These are phyloP conservation scores for Fibroporia radiculosa DNA, from an alignment of 768 basidiomycete species.

Conservation along the genomic window DNA sequence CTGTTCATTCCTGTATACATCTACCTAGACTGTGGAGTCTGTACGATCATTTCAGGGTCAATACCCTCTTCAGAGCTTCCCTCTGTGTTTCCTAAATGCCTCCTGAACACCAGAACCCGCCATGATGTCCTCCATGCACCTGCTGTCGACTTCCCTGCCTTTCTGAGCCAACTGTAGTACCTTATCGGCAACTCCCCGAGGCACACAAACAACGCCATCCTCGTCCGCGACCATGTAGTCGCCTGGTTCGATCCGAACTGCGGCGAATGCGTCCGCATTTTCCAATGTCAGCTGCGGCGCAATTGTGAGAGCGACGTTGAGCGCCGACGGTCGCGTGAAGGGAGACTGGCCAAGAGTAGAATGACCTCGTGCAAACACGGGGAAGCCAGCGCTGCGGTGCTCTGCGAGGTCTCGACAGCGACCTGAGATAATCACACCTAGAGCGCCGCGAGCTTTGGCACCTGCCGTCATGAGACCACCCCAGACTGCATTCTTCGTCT, in stretches of 20 bases:
- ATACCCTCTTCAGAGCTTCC: conserved; percentile 25
- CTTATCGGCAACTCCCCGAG: conserved; percentile 39
- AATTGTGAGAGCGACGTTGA: conserved; percentile 59
- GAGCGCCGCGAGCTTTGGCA: conserved; percentile 60
- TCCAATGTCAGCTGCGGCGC: conserved; percentile 22
- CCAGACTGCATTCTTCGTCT: conserved; percentile 80
- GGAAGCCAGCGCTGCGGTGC: conserved; percentile 60
- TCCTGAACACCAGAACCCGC: conserved; percentile 67
- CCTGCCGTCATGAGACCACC: conserved; percentile 89
- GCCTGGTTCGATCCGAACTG: conserved; percentile 56
- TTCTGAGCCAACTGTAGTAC: conserved; percentile 53
- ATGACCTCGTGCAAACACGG: conserved; percentile 75
- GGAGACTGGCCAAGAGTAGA: conserved; percentile 84
- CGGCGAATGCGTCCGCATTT: conserved; percentile 37
- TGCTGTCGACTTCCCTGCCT: conserved; percentile 58
- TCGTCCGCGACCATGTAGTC: conserved; percentile 84
- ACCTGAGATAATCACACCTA: conserved; percentile 77
- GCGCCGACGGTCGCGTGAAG: conserved; percentile 72
- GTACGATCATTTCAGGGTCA: no score
- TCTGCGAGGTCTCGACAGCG: conserved; percentile 81
- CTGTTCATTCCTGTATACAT: no score
- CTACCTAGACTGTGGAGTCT: no score
- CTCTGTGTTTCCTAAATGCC: conserved; percentile 74
- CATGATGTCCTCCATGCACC: conserved; percentile 67
- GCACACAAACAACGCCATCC: conserved; percentile 85